Conservation (phyloP, 2,329 filamentous ascomycete species). For the Penicillium sp. region DNA sequence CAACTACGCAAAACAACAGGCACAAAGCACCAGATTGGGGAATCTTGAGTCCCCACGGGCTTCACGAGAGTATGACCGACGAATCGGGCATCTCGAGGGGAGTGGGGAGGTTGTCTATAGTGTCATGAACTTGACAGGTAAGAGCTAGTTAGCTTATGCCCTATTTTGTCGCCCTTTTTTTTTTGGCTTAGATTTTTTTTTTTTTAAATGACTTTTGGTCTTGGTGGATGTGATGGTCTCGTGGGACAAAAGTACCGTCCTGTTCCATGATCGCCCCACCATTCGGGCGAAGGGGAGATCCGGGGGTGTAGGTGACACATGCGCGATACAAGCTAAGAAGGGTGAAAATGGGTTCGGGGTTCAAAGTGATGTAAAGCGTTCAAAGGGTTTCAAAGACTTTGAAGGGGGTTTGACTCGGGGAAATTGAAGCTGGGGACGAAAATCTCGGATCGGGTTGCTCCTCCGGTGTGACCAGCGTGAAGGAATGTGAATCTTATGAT, state of each 20-base stretch:
- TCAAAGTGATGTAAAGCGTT: too few species aligned
- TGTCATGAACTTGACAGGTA: neutral
- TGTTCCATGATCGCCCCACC: slow-evolving; percentile 4
- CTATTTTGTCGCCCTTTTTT: too few species aligned
- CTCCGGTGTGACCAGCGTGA: too few species aligned
- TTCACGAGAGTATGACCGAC: neutral
- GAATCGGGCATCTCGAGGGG: neutral
- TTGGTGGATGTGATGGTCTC: neutral
- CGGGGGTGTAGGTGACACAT: slow-evolving; percentile 14
- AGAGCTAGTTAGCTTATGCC: neutral
- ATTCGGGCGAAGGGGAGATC: slow-evolving; percentile 31
- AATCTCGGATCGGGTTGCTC: too few species aligned
- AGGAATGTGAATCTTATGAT: too few species aligned
- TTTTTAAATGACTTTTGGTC: too few species aligned
- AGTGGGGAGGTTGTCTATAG: neutral
- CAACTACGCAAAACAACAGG: slow-evolving; percentile 2
- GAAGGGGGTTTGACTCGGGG: too few species aligned
- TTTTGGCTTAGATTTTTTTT: too few species aligned
- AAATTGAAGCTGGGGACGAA: too few species aligned
- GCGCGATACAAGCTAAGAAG: neutral
- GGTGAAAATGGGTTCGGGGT: too few species aligned
- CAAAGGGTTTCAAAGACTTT: too few species aligned
- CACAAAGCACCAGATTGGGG: slow-evolving; percentile 8
- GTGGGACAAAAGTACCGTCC: slow-evolving; percentile 17
- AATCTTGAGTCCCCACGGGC: slow-evolving; percentile 12